Percentiles rank a stretch among this genome's conserved stretches.
These are phyloP conservation scores for Besnoitia besnoiti DNA, from an alignment of 169 alveolate species.

Conservation along the genomic window DNA sequence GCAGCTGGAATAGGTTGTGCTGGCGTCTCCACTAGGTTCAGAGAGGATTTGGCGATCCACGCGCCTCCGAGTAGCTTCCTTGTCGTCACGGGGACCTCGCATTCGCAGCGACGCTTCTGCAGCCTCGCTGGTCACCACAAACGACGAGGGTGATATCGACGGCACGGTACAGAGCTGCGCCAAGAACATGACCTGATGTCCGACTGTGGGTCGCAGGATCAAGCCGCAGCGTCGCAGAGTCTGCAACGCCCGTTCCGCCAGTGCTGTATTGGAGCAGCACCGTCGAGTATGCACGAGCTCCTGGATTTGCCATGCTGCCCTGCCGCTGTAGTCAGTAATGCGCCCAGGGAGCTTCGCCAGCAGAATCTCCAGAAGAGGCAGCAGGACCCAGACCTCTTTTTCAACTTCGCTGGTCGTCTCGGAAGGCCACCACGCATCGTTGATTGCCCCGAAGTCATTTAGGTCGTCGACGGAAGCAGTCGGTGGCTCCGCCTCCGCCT, in stretches of 20 bases:
- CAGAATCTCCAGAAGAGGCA: constrained; percentile 23
- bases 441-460: not conserved
- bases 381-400: not conserved
- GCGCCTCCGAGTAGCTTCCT: not conserved
- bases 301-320: not conserved
- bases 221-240: constrained; percentile 1
- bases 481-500: not conserved
- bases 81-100: not conserved
- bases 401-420: not conserved
- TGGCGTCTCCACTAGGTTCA: not conserved
- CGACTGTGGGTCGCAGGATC: constrained; percentile 26
- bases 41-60: not conserved
- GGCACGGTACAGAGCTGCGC: constrained; percentile 20
- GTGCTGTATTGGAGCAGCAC: not conserved
- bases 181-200: not conserved
- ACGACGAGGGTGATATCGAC: not conserved
- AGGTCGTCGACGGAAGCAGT: not conserved
- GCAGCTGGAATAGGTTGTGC: not conserved
- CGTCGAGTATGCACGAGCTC: not conserved
- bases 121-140: not conserved
- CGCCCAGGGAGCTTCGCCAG: constrained; percentile 11
- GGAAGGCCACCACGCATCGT: not conserved
- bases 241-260: constrained; percentile 14
- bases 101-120: not conserved
- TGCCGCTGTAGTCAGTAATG: constrained; percentile 15